Conservation (phyloP, 2,329 filamentous ascomycete species). For the Colletotrichum tofieldiae region DNA sequence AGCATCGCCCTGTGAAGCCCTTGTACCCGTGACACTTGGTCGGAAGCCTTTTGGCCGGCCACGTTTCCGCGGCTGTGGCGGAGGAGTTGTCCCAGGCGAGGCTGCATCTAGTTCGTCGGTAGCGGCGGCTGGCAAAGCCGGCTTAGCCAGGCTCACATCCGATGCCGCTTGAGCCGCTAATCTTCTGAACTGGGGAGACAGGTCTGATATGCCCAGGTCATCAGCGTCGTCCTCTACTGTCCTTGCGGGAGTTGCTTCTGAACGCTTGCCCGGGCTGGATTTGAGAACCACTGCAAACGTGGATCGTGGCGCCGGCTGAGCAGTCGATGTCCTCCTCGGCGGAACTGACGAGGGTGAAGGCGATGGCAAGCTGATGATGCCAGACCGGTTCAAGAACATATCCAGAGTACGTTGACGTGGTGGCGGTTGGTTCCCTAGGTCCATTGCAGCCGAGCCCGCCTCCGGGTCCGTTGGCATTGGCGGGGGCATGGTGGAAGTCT, state of each 20-base stretch:
- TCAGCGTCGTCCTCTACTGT: conserved; percentile 40
- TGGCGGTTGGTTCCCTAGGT: not conserved
- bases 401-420: conserved; percentile 34
- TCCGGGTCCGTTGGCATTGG: not conserved
- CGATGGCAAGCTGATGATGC: not conserved
- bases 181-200: conserved; percentile 43
- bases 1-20: conserved; percentile 37
- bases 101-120: conserved; percentile 8
- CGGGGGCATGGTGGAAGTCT: conserved; percentile 26
- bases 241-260: conserved; percentile 8
- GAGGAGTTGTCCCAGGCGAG: conserved; percentile 2
- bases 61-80: conserved; percentile 49
- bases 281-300: conserved; percentile 39
- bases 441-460: not conserved
- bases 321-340: conserved; percentile 12
- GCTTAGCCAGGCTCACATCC: conserved; percentile 40
- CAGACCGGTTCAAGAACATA: conserved; percentile 16
- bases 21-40: conserved; percentile 49
- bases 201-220: conserved; percentile 44
- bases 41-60: conserved; percentile 68
- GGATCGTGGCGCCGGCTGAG: conserved; percentile 29
- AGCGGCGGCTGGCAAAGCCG: conserved; percentile 22
- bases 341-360: not conserved
- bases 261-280: conserved; percentile 18
- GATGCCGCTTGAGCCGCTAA: conserved; percentile 33